A percentile compares a stretch with the other conserved stretches of the same genome.
These are phyloP conservation scores for Plasmodium yoelii DNA, from an alignment of 169 alveolate species.

Conservation along the genomic window DNA sequence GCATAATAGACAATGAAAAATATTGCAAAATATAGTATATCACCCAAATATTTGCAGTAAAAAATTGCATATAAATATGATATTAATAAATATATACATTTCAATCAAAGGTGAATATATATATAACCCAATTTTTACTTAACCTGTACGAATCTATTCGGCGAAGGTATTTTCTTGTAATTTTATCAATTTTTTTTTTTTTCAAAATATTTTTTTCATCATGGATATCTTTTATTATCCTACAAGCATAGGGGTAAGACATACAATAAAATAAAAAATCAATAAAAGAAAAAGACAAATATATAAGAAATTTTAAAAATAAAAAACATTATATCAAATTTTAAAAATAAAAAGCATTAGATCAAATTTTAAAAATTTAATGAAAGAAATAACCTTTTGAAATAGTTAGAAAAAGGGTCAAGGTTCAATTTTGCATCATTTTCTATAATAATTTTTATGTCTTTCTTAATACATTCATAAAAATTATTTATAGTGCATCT, in stretches of 20 bases:
- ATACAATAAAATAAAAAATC: not conserved
- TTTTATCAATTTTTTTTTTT: slow-evolving; percentile 74
- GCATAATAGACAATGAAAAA: too few species aligned
- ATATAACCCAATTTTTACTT: not conserved
- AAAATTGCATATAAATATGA: not conserved
- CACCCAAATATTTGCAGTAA: not conserved
- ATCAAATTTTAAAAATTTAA: not conserved
- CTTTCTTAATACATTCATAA: slow-evolving; percentile 65
- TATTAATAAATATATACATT: not conserved
- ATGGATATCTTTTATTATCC: slow-evolving; percentile 59
- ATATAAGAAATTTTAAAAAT: slow-evolving; percentile 9
- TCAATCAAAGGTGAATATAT: not conserved
- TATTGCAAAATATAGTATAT: not conserved
- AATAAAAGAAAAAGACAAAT: slow-evolving; percentile 21
- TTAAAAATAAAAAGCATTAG: slow-evolving; percentile 1
- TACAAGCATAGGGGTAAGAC: not conserved
- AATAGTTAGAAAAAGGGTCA: slow-evolving; percentile 45
- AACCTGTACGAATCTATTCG: slow-evolving; percentile 74
- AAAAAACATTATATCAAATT: not conserved
- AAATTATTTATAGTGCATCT: slow-evolving; percentile 37
- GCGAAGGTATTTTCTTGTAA: slow-evolving; percentile 60
- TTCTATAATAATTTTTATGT: slow-evolving; percentile 43
- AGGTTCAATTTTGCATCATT: slow-evolving; percentile 27
- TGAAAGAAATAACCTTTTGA: slow-evolving; percentile 37
- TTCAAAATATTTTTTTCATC: slow-evolving; percentile 34